Base-by-base conservation (phyloP, 306 rosid genomes). In the Casuarina glauca region DNA sequence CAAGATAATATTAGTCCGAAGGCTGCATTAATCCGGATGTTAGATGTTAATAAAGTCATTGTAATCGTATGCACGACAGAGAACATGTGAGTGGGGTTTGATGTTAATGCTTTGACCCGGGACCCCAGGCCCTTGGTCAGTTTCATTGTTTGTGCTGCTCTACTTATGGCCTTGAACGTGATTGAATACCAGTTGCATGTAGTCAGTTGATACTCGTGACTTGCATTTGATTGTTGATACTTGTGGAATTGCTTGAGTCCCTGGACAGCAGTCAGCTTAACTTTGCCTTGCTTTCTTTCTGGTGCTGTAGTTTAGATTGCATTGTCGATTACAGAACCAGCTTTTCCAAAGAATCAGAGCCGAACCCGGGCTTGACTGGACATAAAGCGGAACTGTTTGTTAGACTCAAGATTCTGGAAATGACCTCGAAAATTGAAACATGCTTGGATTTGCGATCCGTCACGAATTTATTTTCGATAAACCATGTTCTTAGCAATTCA, bases 71-170 rank as follows among this genome's bases (percentile, higher is more conserved):
- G 67, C 11, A 53, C 67, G 91, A 85, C 90, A 82, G 69, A 79
- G 80, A 67, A 60, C 97, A 89, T 89, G 97, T 89, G 94, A 88
- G 76, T 89, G 85, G 90, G 82, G 87, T 53, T 19, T 77, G 78
- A 85, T 81, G 84, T 41, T 84, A 73, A 69, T 73, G 80, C 72
- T 81, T 74, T 62, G 52, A 52, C 76, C 66, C 60, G 70, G 78
- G 82, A 74, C 80, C 79, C 82, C 77, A 58, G 57, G 57, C 69
- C 55, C 67, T 60, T 79, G 80, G 86, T 84, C 78, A 69, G 15
- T 74, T 64, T 77, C 60, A 26, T 46, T 53, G 12, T 72, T 53
- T 39, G 74, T 76, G 76, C 72, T 53, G 69, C 72, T 43, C 54
- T 63, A 41, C 78, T 60, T 20, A 5, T 32, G 49, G 44, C 52